Evolutionary conservation across 202 grass and related monocot species (phyloP).

Genomic region (Panicum hallii): DNA sequence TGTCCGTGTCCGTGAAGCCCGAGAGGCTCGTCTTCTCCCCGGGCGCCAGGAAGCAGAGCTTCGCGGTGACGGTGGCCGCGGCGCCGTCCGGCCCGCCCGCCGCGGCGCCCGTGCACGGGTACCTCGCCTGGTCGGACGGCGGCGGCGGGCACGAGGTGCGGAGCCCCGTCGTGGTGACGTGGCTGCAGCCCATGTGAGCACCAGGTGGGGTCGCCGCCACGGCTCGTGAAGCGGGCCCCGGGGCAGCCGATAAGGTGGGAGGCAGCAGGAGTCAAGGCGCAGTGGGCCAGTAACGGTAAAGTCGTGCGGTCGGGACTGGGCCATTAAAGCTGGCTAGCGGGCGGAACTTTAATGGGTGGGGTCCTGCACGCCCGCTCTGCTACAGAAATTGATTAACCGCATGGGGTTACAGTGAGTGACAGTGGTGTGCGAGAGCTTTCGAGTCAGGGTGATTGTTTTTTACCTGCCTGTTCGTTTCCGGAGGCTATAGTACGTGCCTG

Average conservation of each 20-base stretch:
- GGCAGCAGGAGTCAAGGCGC: conserved; percentile 31
- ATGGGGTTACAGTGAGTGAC: conserved; percentile 17
- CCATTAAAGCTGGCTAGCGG: conserved; percentile 29
- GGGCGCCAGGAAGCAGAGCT: conserved; percentile 55
- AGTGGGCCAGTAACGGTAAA: conserved; percentile 53
- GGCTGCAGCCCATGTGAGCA: conserved; percentile 69
- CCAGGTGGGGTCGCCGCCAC: conserved; percentile 16
- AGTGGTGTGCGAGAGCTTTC: not conserved
- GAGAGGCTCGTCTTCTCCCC: conserved; percentile 70
- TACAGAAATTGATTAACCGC: conserved; percentile 27
- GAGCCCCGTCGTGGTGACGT: conserved; percentile 83
- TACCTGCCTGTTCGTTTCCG: conserved; percentile 22
- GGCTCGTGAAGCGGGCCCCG: not conserved
- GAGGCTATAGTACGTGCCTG: conserved; percentile 34
- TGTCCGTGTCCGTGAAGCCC: conserved; percentile 63
- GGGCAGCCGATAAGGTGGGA: not conserved
- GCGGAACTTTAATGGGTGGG: conserved; percentile 46
- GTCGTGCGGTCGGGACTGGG: conserved; percentile 19
- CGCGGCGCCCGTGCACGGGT: conserved; percentile 53
- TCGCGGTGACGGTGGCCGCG: conserved; percentile 64
- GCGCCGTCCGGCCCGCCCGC: not conserved
- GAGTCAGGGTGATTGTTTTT: conserved; percentile 13
- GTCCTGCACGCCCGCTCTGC: not conserved
- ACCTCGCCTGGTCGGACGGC: conserved; percentile 79
- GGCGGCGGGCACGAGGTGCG: conserved; percentile 69